Conservation (phyloP, 352 stramenopile genomes). For the Phytophthora capsici region DNA sequence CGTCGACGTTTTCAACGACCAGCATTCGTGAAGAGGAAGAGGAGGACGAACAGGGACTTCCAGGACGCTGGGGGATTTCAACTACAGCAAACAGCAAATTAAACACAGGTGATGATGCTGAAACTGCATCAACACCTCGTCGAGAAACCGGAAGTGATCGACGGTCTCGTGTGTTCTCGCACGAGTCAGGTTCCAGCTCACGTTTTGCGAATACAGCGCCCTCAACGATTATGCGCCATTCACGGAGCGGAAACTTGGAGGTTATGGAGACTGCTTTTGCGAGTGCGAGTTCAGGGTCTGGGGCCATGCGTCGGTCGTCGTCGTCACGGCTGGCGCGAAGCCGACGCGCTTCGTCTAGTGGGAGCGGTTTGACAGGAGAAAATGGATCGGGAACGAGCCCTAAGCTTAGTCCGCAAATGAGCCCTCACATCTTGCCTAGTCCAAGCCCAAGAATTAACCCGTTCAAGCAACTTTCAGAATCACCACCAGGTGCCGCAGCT, state of each 20-base stretch:
- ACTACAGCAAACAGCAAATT: slow-evolving; percentile 21
- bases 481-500: slow-evolving; percentile 35
- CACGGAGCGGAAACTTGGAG: slow-evolving; percentile 68
- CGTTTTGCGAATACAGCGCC: slow-evolving; percentile 34
- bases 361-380: slow-evolving; percentile 25
- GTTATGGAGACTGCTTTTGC: slow-evolving; percentile 72
- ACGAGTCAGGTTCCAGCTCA: slow-evolving; percentile 41
- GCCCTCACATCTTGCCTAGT: slow-evolving; percentile 62
- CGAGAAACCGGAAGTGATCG: slow-evolving; percentile 20
- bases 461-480: slow-evolving; percentile 67
- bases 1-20: slow-evolving; percentile 28
- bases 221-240: slow-evolving; percentile 40
- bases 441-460: slow-evolving; percentile 76
- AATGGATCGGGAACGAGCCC: slow-evolving; percentile 44
- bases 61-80: slow-evolving; percentile 19
- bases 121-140: slow-evolving; percentile 1
- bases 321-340: slow-evolving; percentile 58
- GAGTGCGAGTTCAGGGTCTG: slow-evolving; percentile 54
- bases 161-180: slow-evolving; percentile 43
- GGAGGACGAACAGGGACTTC: slow-evolving; percentile 42
- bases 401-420: slow-evolving; percentile 75
- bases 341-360: slow-evolving; percentile 63
- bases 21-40: slow-evolving; percentile 75
- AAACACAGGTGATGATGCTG: slow-evolving; percentile 5
- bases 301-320: slow-evolving; percentile 55